Base-by-base conservation (phyloP, 495 filamentous ascomycete species). In the Aspergillus carlsbadensis region DNA sequence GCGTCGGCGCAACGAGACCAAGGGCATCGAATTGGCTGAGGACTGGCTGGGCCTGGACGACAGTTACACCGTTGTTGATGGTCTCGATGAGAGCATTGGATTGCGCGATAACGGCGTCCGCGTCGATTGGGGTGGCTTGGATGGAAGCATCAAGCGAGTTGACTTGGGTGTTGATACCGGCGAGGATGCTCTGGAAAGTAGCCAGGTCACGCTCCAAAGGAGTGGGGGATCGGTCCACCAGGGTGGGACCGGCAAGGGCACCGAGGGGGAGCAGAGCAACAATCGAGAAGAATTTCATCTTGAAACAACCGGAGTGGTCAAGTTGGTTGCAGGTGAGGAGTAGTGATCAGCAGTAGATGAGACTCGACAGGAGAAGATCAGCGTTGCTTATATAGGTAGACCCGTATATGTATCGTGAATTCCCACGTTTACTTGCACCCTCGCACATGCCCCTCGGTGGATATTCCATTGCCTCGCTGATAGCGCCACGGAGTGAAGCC, bases 21-120 rank as follows among this genome's bases (percentile, higher is more conserved):
- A 70, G 37, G 10, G 65, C 64, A 39, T 77, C 70, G 21, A 24
- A 34, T 10, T 62, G 37, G 3, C 61, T 60, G 37, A 76, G 64
- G 17, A 49, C 21, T 2, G 41, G 58, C 13, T 52, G 35, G 20
- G 41, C 49, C 11, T 53, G 21, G 33, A 73, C 56, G 24, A 58
- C 46, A 1, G 59, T 49, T 21, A 62, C 64, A 6, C 47, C 47
- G 20, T 37, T 24, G 17, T 37, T 50, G 31, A 37, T 50, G 13
- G 31, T 22, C 15, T 37, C 1, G 31, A 50, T 11, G 33, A 50
- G 47, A 6, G 47, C 21, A 37, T 50, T 37, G 1, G 47, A 36
- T 17, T 50, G 47, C 6, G 33, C 31, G 14, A 50, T 21, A 10
- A 50, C 15, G 1, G 33, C 15, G 0, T 50, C 47, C n/a, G 47